Conservation (phyloP, 164 flowering plant species). For the Houttuynia cordata region DNA sequence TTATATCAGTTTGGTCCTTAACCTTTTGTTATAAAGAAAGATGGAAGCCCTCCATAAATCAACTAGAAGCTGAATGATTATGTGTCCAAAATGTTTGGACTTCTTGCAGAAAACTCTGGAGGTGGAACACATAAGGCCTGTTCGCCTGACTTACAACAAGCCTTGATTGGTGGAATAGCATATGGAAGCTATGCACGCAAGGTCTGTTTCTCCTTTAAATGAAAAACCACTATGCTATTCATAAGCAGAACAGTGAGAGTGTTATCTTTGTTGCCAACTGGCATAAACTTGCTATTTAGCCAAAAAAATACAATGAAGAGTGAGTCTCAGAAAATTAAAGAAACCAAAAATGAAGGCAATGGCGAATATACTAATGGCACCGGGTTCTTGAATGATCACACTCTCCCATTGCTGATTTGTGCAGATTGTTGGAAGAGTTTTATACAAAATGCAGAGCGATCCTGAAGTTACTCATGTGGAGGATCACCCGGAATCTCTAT, state of each 20-base stretch:
- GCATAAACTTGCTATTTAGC: not conserved
- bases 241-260: no score
- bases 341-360: not conserved
- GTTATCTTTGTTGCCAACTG: not conserved
- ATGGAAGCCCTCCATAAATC: not conserved
- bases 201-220: conserved; percentile 31
- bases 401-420: not conserved
- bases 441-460: conserved; percentile 32
- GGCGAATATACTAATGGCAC: not conserved
- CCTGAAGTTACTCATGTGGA: conserved; percentile 38
- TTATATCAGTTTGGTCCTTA: not conserved
- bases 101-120: conserved; percentile 13
- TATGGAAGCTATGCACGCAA: conserved; percentile 85
- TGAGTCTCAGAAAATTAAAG: not conserved
- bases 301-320: not conserved
- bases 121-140: conserved; percentile 1
- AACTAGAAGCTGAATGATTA: not conserved
- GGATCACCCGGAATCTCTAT: conserved; percentile 45
- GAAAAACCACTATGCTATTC: no score
- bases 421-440: conserved; percentile 73
- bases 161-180: conserved; percentile 66
- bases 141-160: conserved; percentile 10
- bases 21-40: no score
- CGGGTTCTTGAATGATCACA: not conserved
- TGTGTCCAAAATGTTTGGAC: not conserved